Percentiles rank a stretch among this genome's conserved stretches.
Conservation (phyloP, 805 yeast species). For the Candida maesae region DNA sequence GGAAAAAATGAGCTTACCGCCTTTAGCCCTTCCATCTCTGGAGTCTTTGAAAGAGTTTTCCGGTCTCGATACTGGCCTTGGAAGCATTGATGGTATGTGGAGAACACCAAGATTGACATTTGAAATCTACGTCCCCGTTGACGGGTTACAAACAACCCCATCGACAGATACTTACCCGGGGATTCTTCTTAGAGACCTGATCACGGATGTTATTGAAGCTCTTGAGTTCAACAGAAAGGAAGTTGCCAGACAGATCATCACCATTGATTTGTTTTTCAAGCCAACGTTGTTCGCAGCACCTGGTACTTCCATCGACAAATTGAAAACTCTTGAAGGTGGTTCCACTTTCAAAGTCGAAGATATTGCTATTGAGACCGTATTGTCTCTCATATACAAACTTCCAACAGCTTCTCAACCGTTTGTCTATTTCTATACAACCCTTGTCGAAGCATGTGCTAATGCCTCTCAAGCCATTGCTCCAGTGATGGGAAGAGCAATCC, state of each 20-base stretch:
- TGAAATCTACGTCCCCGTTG: constrained; percentile 53
- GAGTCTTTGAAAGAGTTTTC: constrained; percentile 31
- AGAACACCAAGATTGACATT: constrained; percentile 54
- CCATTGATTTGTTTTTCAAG: constrained; percentile 68
- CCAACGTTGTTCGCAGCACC: constrained; percentile 63
- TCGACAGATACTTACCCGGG: constrained; percentile 47
- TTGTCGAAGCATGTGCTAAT: constrained; percentile 83
- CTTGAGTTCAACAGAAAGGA: constrained; percentile 87
- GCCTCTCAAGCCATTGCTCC: constrained; percentile 87
- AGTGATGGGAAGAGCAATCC: constrained; percentile 86
- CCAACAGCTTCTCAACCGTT: constrained; percentile 63
- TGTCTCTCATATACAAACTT: constrained; percentile 71
- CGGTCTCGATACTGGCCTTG: constrained; percentile 35
- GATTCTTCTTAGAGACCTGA: constrained; percentile 67
- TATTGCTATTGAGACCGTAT: constrained; percentile 75
- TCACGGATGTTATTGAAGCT: constrained; percentile 69
- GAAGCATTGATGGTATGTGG: constrained; percentile 67
- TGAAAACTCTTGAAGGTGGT: constrained; percentile 38
- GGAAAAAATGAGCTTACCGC: constrained; percentile 21
- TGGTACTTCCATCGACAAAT: constrained; percentile 73
- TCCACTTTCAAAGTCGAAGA: constrained; percentile 93
- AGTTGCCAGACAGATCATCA: constrained; percentile 77
- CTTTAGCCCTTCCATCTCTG: constrained; percentile 33
- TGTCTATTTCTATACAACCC: constrained; percentile 78
- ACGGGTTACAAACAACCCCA: constrained; percentile 66